Evolutionary conservation across 2,329 filamentous ascomycete genomes (phyloP), one percentile per base, ranked within the genome.

Genomic region (Phialocephala subalpina): DNA sequence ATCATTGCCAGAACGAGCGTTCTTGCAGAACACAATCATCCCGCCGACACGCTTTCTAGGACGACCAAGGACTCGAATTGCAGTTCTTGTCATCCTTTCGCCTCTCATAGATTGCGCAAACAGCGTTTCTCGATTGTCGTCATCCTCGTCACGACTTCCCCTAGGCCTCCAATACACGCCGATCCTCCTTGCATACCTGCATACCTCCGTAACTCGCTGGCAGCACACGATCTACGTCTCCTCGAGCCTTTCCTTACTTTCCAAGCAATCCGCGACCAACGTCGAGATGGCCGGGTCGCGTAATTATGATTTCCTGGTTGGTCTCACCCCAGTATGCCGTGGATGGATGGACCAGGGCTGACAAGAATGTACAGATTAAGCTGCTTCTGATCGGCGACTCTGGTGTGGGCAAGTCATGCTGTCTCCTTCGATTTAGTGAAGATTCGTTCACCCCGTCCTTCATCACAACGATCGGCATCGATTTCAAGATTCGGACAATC

Each of bases 391-490:
- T 99, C 89, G 96, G 96, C 82, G 96, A 99, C 83, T 98, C 95
- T 81, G 96, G 96, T 88, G 96, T 99, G 77, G 96, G 96, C 90
- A 99, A 99, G 90, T 99, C 96, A 80, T 99, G 96, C 84, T 83
- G 98, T 85, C 87, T 99, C 76, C 87, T 99, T 78, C 94, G 96
- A 84, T 99, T 99, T 81, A 96, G 96, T 80, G 96, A 97, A 80
- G 95, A 97, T 80, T 98, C 96, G 80, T 99, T 98, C 87, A 99
- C 96, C 69, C 96, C 98, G 84, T 97, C 94, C 80, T 99, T 98
- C 87, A 99, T 99, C 84, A 98, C 96, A 69, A 99, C 96, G 70
- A 99, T 99, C 82, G 96, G 96, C 74, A 98, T 99, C 84, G 96
- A 99, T 83, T 99, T 99, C 86, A 99, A 99, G 87, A 99, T 99